A percentile compares a stretch with the other conserved stretches of the same genome.
These are phyloP conservation scores for Ustilago tritici DNA, from an alignment of 1,284 basidiomycete species.

Conservation along the genomic window DNA sequence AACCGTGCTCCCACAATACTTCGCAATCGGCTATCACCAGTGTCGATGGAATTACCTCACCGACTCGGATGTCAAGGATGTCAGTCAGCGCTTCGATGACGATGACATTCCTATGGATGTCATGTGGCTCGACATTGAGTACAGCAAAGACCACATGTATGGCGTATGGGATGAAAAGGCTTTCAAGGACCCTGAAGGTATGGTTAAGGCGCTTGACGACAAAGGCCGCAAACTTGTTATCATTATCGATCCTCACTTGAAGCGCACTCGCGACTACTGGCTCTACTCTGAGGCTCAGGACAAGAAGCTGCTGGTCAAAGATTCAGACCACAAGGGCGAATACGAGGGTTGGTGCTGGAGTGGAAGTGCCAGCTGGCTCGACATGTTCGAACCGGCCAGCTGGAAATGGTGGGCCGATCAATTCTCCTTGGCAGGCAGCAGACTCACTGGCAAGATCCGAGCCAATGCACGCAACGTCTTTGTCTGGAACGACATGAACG, in stretches of 20 bases:
- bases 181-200: conserved; percentile 93
- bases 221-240: conserved; percentile 95
- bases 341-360: conserved; percentile 99
- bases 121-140: conserved; percentile 97
- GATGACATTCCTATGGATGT: conserved; percentile 95
- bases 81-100: conserved; percentile 88
- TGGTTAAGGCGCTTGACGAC: conserved; percentile 89
- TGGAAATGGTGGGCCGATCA: conserved; percentile 85
- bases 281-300: conserved; percentile 88
- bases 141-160: conserved; percentile 90
- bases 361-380: conserved; percentile 93
- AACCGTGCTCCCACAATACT: conserved; percentile 86
- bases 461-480: conserved; percentile 75
- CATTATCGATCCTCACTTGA: conserved; percentile 96
- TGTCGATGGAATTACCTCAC: conserved; percentile 98
- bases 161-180: conserved; percentile 94
- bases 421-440: conserved; percentile 48
- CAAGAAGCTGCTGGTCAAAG: conserved; percentile 83
- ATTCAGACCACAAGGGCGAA: conserved; percentile 79
- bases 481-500: conserved; percentile 99
- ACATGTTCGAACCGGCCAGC: conserved; percentile 90
- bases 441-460: conserved; percentile 49
- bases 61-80: conserved; percentile 87
- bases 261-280: conserved; percentile 83
- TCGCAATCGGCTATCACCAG: conserved; percentile 94